Conservation (phyloP, 2,329 filamentous ascomycete species). For the Neobulgaria alba region DNA sequence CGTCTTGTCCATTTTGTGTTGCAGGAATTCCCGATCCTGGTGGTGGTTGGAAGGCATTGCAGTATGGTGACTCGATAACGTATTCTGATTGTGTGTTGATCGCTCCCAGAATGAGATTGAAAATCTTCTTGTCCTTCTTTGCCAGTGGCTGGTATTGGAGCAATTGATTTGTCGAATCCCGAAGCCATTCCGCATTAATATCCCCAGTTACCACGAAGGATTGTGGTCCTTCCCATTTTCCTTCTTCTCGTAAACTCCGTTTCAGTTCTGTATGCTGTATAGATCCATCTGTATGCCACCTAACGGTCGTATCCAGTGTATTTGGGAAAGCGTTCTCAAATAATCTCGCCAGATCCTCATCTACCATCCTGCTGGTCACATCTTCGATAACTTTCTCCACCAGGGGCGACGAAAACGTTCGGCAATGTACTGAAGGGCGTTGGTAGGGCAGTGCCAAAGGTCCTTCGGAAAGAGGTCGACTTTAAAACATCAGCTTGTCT, state of each 20-base stretch:
- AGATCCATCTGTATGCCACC: slow-evolving; percentile 56
- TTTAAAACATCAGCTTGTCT: slow-evolving; percentile 31
- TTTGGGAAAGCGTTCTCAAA: slow-evolving; percentile 94
- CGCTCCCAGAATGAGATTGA: slow-evolving; percentile 76
- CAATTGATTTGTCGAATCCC: slow-evolving; percentile 89
- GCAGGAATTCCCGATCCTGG: slow-evolving; percentile 67
- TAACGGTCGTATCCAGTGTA: slow-evolving; percentile 62
- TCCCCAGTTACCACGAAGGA: slow-evolving; percentile 92
- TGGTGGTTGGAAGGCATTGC: slow-evolving; percentile 96
- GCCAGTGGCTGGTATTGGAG: slow-evolving; percentile 81
- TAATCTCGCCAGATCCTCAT: slow-evolving; percentile 80
- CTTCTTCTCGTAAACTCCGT: slow-evolving; percentile 38
- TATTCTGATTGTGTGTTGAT: slow-evolving; percentile 96
- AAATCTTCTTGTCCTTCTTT: slow-evolving; percentile 69
- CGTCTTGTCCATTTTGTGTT: slow-evolving; percentile 71
- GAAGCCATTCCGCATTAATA: slow-evolving; percentile 87
- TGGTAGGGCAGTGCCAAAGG: slow-evolving; percentile 78
- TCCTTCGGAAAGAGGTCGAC: slow-evolving; percentile 70
- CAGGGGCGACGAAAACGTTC: slow-evolving; percentile 77
- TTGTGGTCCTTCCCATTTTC: slow-evolving; percentile 74
- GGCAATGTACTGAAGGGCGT: slow-evolving; percentile 69
- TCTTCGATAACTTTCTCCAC: slow-evolving; percentile 86
- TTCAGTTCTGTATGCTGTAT: slow-evolving; percentile 32
- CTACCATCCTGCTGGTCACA: slow-evolving; percentile 68
- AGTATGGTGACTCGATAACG: slow-evolving; percentile 90